Base-by-base conservation (phyloP, 306 rosid species). In the Carpinus fangiana region DNA sequence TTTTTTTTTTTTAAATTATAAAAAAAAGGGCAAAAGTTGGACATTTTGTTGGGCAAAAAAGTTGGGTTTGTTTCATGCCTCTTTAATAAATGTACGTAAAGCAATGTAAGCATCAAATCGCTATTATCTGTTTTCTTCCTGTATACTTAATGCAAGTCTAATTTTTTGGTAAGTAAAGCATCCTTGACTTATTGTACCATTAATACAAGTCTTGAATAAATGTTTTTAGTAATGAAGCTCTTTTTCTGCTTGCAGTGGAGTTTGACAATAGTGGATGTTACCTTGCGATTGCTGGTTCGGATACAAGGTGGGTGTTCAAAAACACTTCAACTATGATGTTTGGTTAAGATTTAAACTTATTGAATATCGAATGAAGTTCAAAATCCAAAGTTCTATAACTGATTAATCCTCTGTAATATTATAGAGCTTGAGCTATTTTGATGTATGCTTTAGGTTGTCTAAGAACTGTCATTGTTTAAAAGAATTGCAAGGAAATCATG, bases 241-340 rank as follows among this genome's bases (percentile, higher is more conserved):
- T 46, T 45, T 86, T 71, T 51, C 78, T 55, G 59, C 67, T 77
- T 87, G 88, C 93, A 96, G 99, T 96, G 86, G 97, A 90, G 83
- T 96, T 96, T 50, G 99, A 96, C 82, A 94, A 89, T 74, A 96
- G 99, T 78, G 99, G 99, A 76, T 87, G 91, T 78, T 96, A 96
- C 92, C 98, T 96, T 79, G 98, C 93, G 53, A 75, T 90, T 80
- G 93, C 90, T 11, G 99, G 99, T 77, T 89, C 99, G 18, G 99
- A 96, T 86, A 88, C 84, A 69, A 96, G 99, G 99, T 91, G 75
- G 80, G 86, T 66, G 18, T 86, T 64, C 69, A 16, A 59, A 66
- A 66, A 23, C 59, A 13, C 56, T 75, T 55, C 51, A 45, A 65
- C 50, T 60, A 21, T 69, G 36, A 18, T 21, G 20, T 16, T 57